Base-by-base conservation (phyloP, 306 rosid genomes). In the Cucumis sativus region DNA sequence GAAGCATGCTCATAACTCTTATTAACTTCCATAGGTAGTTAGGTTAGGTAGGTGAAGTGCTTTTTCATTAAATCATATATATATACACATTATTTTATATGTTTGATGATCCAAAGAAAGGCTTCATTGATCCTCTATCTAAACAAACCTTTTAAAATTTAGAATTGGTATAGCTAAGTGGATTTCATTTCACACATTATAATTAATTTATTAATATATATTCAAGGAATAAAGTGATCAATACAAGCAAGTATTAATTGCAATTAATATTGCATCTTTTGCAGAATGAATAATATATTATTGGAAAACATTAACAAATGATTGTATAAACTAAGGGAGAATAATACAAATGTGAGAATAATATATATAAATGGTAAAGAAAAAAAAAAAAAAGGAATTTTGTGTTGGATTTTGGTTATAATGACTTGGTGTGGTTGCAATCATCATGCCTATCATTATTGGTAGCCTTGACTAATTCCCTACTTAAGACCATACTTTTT, bases 391-490 rank as follows among this genome's bases (percentile, higher is more conserved):
- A 52, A 52, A 52, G 30, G 23, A 5, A 37, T 6, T 64, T 1
- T 9, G 41, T 66, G 47, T 66, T 66, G 73, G 73, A 66, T 66
- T 66, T 66, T 66, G 73, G 30, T 66, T 6, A 66, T 66, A 41
- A 20, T 67, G 55, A 18, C 52, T 41, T 67, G 74, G 74, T 11
- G 74, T 67, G 74, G 74, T 33, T 67, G 54, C 74, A 67, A 67
- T 39, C 74, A 67, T 67, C 55, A 67, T 41, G 33, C 54, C 74
- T 39, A 67, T 67, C 37, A 67, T 67, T 67, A 67, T 67, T 67
- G 33, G 55, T 41, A n/a, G 18, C 11, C 54, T 61, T 67, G 51
- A 66, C 23, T 37, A 13, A 7, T 33, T 15, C 10, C 10, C 2
- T 59, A 23, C 68, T 28, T 15, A 62, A 12, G 15, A 35, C 72